These are phyloP conservation scores for Paramyrothecium sp. DNA, from an alignment of 2,329 filamentous ascomycete genomes.

Conservation along the genomic window DNA sequence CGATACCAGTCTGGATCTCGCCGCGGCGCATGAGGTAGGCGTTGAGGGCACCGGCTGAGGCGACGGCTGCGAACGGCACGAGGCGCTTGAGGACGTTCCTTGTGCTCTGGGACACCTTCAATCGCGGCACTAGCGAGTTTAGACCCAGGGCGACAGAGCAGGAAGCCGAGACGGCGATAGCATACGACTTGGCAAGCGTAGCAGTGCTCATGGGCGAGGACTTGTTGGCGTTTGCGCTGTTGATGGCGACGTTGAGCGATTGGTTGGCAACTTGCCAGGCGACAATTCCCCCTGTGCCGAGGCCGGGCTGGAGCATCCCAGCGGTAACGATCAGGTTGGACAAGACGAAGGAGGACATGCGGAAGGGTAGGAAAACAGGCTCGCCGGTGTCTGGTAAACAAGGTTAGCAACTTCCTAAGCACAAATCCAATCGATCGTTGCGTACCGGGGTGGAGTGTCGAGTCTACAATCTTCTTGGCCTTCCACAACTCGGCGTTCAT, in stretches of 20 bases:
- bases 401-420: constrained; percentile 9
- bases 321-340: constrained; percentile 93
- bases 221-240: constrained; percentile 97
- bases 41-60: constrained; percentile 86
- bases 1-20: constrained; percentile 90
- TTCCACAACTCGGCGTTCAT: constrained; percentile 93
- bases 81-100: constrained; percentile 78
- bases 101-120: constrained; percentile 76
- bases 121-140: constrained; percentile 82
- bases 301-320: constrained; percentile 92
- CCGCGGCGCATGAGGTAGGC: constrained; percentile 97
- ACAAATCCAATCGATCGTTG: neutral
- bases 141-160: constrained; percentile 92
- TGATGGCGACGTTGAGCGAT: constrained; percentile 97
- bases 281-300: constrained; percentile 78
- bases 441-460: constrained; percentile 90
- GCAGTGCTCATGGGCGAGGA: constrained; percentile 81
- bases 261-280: constrained; percentile 97
- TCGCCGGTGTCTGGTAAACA: constrained; percentile 76
- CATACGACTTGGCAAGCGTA: constrained; percentile 85
- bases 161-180: constrained; percentile 86
- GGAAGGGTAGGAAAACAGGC: constrained; percentile 89
- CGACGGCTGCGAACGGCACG: constrained; percentile 94
- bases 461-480: constrained; percentile 96
- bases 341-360: constrained; percentile 94